Evolutionary conservation across 2,329 filamentous ascomycete species (phyloP).

Genomic region (Paecilomyces sp.): DNA sequence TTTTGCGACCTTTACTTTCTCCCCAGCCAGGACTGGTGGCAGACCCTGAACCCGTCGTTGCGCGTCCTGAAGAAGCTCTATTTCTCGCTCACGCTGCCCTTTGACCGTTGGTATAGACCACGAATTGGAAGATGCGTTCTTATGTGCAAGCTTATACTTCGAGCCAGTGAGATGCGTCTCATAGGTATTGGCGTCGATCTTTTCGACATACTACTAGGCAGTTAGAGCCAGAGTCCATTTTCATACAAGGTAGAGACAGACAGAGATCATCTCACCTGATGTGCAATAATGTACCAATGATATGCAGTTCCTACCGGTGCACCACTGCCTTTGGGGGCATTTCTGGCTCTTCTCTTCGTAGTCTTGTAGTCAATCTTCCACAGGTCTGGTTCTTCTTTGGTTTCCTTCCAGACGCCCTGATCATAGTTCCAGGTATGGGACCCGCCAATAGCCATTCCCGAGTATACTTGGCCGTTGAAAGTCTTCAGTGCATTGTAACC

Average conservation of each 20-base stretch:
- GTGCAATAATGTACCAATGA: conserved; percentile 27
- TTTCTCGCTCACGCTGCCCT: conserved; percentile 24
- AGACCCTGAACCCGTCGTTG: conserved; percentile 23
- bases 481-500: conserved; percentile 27
- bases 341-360: conserved; percentile 22
- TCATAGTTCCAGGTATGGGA: conserved; percentile 32
- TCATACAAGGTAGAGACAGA: neutral
- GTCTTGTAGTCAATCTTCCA: conserved; percentile 27
- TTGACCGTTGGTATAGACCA: conserved; percentile 30
- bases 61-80: conserved; percentile 27
- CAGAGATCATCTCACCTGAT: conserved; percentile 18
- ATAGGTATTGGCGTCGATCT: conserved; percentile 30
- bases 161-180: conserved; percentile 25
- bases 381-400: conserved; percentile 27
- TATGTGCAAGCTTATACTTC: conserved; percentile 31
- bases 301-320: conserved; percentile 28
- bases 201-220: conserved; percentile 21
- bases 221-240: neutral
- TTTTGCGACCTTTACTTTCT: conserved; percentile 24
- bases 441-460: conserved; percentile 30
- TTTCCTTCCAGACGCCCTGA: conserved; percentile 27
- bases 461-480: conserved; percentile 26
- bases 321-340: conserved; percentile 25
- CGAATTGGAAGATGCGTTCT: conserved; percentile 16
- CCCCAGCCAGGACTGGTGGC: conserved; percentile 23